Conservation (phyloP, 192 early-diverging fungal species). For the Coemansia sp. region DNA sequence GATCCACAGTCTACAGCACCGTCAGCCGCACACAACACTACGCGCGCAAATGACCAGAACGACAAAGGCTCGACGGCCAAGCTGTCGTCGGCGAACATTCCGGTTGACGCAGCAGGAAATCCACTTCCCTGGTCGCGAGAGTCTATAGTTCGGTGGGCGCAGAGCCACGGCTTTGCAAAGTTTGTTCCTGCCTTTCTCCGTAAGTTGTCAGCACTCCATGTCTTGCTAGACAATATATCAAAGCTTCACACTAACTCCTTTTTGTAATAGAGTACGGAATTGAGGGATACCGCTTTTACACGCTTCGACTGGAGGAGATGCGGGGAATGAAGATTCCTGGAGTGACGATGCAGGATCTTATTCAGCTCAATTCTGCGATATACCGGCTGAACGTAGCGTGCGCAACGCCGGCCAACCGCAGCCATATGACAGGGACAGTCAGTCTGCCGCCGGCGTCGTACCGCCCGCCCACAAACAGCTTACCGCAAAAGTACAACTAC, state of each 20-base stretch:
- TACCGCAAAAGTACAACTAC: slow-evolving; percentile 10
- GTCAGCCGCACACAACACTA: slow-evolving; percentile 6
- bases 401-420: slow-evolving; percentile 32
- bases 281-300: slow-evolving; percentile 46
- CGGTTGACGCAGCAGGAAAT: slow-evolving; percentile 30
- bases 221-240: neutral
- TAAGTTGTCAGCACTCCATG: slow-evolving; percentile 16
- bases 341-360: slow-evolving; percentile 44
- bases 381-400: slow-evolving; percentile 41
- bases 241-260: neutral
- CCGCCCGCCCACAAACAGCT: slow-evolving; percentile 5
- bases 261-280: slow-evolving; percentile 40
- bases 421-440: slow-evolving; percentile 42
- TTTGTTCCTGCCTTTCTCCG: slow-evolving; percentile 45
- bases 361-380: slow-evolving; percentile 52
- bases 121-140: slow-evolving; percentile 48
- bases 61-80: slow-evolving; percentile 14
- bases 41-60: neutral
- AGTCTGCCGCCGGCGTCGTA: slow-evolving; percentile 5
- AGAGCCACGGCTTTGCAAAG: slow-evolving; percentile 37
- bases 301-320: slow-evolving; percentile 40
- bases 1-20: slow-evolving; percentile 12
- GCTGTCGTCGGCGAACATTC: slow-evolving; percentile 37
- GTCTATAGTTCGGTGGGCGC: slow-evolving; percentile 45
- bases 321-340: slow-evolving; percentile 43